Percentiles rank a stretch among this genome's conserved stretches.
phyloP scores from a whole-genome alignment of 208 protist species.

The Crithidia sp. region DNA sequence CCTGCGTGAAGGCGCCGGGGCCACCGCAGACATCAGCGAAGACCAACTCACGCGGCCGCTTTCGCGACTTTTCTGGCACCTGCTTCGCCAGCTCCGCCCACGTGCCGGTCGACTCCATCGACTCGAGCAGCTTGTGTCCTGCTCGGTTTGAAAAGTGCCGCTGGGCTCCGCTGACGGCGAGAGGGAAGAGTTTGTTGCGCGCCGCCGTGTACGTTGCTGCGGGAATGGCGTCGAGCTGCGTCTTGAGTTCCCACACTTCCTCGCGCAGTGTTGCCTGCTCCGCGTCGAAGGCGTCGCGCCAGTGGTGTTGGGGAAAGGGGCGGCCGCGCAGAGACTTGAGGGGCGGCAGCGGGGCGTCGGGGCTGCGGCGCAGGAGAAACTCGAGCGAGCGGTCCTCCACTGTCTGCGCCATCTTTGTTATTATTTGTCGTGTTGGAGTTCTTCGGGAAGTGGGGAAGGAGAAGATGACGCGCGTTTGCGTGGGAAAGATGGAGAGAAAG shows the following conservation, averaged over 20 bases:
- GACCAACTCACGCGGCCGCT: conserved; percentile 31
- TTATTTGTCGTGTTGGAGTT: not conserved
- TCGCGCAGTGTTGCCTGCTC: conserved; percentile 49
- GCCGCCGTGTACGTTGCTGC: conserved; percentile 43
- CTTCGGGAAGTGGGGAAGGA: no score
- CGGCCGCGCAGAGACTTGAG: conserved; percentile 35
- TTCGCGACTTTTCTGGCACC: conserved; percentile 23
- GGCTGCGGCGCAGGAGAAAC: conserved; percentile 61
- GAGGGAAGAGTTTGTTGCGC: conserved; percentile 76
- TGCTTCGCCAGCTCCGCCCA: conserved; percentile 58
- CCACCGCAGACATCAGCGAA: conserved; percentile 93
- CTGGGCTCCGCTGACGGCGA: conserved; percentile 44
- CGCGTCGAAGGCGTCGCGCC: conserved; percentile 80
- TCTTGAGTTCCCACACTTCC: conserved; percentile 67
- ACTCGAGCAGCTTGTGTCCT: conserved; percentile 90
- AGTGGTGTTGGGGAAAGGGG: conserved; percentile 47
- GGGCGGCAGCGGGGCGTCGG: conserved; percentile 31
- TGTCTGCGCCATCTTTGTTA: conserved; percentile 23
- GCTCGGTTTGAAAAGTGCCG: conserved; percentile 84
- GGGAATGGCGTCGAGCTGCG: conserved; percentile 57
- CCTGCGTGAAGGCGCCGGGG: conserved; percentile 88
- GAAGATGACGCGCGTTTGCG: no score
- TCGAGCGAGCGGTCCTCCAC: conserved; percentile 73
- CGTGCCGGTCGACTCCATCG: conserved; percentile 77
- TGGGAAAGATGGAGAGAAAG: no score